Evolutionary conservation across 106 monocot species (phyloP), one percentile per base, ranked within the genome.

Genomic region (Allium fistulosum): DNA sequence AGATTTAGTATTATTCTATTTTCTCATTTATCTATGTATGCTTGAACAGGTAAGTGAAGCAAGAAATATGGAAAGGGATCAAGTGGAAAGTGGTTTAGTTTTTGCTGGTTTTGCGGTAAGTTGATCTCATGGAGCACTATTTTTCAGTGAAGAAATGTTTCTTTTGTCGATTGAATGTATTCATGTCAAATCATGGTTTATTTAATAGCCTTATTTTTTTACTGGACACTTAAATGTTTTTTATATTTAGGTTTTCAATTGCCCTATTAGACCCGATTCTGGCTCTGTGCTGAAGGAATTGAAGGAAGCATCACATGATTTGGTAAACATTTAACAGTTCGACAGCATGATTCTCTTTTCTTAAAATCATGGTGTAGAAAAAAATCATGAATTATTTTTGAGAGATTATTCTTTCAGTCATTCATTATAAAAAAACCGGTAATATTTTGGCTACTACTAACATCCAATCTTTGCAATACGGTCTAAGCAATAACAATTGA

Each of bases 261-360:
- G 89, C 56, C 89, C 89, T 12, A 90, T 90, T 65, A 85, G 89
- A 71, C 48, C 80, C n/a, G 89, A 90, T 61, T 90, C 89, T 66
- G 75, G 69, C 66, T 82, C 85, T 64, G 82, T 80, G 14, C 80
- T 90, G 17, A 70, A 62, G 58, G 85, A 90, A 76, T 66, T 90
- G 47, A 85, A 82, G 74, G 80, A 70, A 56, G 81, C 89, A 26
- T 90, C 84, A 51, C 89, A 90, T 75, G 89, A 90, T 16, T 79
- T 90, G 89, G 89, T 90, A 74, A 58, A 70, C 53, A 37, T 37
- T 37, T 22, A 22, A 37, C 37, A 37, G 37, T 37, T 37, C 2
- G 5, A 37, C 37, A 37, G 37, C 37, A 37, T 37, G 37, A 37
- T 37, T 5, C 2, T 37, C 5, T 37, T 37, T 37, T 5, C 1